These are phyloP conservation scores for Alternaria solani DNA, from an alignment of 2,329 filamentous ascomycete species.

Conservation along the genomic window DNA sequence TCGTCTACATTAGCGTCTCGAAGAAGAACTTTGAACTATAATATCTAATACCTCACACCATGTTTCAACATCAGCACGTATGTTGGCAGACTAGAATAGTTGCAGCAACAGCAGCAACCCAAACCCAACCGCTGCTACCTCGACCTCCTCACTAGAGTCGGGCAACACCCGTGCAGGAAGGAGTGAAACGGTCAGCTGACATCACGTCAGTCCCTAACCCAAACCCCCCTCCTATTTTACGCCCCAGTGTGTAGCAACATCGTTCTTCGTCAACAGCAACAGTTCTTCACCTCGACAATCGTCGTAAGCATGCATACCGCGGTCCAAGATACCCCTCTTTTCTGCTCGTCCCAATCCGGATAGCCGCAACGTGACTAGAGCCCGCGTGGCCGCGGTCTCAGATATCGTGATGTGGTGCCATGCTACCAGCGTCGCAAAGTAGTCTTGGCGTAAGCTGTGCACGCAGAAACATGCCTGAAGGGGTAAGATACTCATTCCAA, in stretches of 20 bases:
- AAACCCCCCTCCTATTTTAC: not conserved
- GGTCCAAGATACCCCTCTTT: not conserved
- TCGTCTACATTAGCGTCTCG: not conserved
- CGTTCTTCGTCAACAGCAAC: too few relatives aligned
- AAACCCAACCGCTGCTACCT: too few relatives aligned
- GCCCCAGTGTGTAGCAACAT: not conserved
- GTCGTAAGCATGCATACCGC: not conserved
- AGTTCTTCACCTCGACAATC: too few relatives aligned
- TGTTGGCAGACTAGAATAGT: not conserved
- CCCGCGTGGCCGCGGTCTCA: not conserved
- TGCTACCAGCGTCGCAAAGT: not conserved
- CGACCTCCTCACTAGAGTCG: not conserved
- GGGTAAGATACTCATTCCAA: not conserved
- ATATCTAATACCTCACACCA: not conserved
- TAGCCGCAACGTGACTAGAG: not conserved
- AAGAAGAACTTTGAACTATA: not conserved
- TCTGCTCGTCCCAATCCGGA: not conserved
- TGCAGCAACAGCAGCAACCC: not conserved
- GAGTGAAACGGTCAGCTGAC: not conserved
- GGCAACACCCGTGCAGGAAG: not conserved
- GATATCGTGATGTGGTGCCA: not conserved
- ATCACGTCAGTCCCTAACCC: not conserved
- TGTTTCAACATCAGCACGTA: not conserved
- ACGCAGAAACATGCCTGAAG: not conserved
- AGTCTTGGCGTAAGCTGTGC: conserved; percentile 1